Conservation (phyloP, 2,329 filamentous ascomycete species). For the Fusarium armeniacum region DNA sequence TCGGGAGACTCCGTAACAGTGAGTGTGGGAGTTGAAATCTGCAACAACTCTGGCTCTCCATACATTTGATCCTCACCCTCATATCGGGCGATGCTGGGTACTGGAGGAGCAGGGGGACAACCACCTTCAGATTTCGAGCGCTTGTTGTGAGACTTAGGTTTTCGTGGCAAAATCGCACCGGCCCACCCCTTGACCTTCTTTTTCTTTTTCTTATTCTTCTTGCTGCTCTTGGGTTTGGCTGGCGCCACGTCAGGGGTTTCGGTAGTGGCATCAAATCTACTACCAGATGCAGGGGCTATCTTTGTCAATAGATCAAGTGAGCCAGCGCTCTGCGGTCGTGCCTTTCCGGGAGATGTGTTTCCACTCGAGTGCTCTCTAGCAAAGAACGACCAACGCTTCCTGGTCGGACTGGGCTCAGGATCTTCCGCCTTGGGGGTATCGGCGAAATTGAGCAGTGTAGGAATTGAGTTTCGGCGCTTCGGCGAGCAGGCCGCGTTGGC, state of each 20-base stretch:
- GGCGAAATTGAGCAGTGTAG: constrained; percentile 63
- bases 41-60: constrained; percentile 43
- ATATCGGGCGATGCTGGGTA: constrained; percentile 50
- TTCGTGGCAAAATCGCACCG: constrained; percentile 75
- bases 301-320: constrained; percentile 59
- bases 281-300: constrained; percentile 55
- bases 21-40: constrained; percentile 56
- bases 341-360: constrained; percentile 62
- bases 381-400: constrained; percentile 74
- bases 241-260: constrained; percentile 44
- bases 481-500: constrained; percentile 53
- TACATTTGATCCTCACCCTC: constrained; percentile 52
- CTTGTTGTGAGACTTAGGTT: constrained; percentile 66
- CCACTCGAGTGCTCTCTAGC: constrained; percentile 68
- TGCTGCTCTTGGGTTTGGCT: constrained; percentile 49
- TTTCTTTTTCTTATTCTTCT: constrained; percentile 58
- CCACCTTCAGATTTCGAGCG: constrained; percentile 57
- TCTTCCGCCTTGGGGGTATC: constrained; percentile 54
- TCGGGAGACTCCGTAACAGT: constrained; percentile 59
- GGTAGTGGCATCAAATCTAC: constrained; percentile 51
- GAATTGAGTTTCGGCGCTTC: constrained; percentile 71
- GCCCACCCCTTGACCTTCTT: constrained; percentile 84
- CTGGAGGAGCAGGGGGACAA: constrained; percentile 64
- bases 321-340: constrained; percentile 62
- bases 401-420: constrained; percentile 63